Evolutionary conservation across 2,329 filamentous ascomycete species (phyloP).

Genomic region (Colletotrichum gloeosporioides): DNA sequence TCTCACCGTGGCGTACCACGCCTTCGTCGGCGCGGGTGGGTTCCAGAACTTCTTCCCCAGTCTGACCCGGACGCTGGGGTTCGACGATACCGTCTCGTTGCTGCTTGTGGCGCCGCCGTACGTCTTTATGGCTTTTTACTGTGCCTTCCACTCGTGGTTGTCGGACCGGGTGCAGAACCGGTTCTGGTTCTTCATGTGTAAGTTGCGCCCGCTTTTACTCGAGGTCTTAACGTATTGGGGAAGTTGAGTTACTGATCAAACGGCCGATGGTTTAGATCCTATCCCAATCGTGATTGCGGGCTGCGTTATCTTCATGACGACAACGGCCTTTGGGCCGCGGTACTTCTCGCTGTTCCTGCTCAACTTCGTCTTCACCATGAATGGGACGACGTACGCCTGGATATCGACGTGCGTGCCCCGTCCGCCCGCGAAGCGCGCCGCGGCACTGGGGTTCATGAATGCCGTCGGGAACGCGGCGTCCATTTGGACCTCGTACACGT

Average conservation of each 20-base stretch:
- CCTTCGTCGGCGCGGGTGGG: not conserved
- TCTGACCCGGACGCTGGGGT: not conserved
- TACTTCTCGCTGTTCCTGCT: slow-evolving; percentile 63
- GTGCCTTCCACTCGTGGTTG: not conserved
- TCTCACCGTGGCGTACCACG: not conserved
- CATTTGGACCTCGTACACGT: not conserved
- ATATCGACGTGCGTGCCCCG: slow-evolving; percentile 55
- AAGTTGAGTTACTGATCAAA: not conserved
- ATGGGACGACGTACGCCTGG: slow-evolving; percentile 54
- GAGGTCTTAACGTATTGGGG: too few species aligned
- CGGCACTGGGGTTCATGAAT: not conserved
- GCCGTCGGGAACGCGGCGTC: not conserved
- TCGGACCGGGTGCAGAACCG: not conserved
- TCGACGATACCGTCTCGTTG: not conserved
- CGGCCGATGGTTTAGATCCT: slow-evolving; percentile 35
- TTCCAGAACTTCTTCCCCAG: not conserved
- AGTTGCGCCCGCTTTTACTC: not conserved
- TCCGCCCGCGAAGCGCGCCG: slow-evolving; percentile 59
- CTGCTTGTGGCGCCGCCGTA: not conserved
- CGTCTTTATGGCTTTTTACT: not conserved
- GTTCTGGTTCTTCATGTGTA: not conserved
- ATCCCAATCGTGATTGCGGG: slow-evolving; percentile 55
- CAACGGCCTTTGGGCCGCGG: slow-evolving; percentile 53
- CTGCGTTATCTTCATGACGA: slow-evolving; percentile 60
- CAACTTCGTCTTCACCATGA: slow-evolving; percentile 60